phyloP scores from a whole-genome alignment of 495 filamentous ascomycete species.

The Podospora sp. region DNA sequence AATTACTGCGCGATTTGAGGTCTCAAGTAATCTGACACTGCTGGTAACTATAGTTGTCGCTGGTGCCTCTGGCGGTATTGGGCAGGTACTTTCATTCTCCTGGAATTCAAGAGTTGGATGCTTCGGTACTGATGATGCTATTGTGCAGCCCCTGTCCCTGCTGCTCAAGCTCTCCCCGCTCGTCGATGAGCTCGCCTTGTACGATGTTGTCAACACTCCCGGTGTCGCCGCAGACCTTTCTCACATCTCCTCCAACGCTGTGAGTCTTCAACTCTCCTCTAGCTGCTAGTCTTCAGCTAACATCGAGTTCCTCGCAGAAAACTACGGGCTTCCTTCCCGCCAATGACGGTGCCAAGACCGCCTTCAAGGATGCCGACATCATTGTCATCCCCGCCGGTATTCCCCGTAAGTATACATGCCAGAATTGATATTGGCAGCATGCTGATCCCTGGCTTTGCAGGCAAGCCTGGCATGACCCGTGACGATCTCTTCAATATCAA shows the following conservation, averaged over 20 bases:
- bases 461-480: slow-evolving; percentile 99
- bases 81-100: slow-evolving; percentile 66
- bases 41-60: slow-evolving; percentile 69
- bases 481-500: slow-evolving; percentile 99
- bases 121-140: slow-evolving; percentile 10
- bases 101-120: neutral
- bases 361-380: slow-evolving; percentile 88
- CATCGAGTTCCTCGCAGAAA: slow-evolving; percentile 59
- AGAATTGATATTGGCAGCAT: neutral
- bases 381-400: slow-evolving; percentile 97
- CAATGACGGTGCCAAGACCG: slow-evolving; percentile 85
- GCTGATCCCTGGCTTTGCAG: slow-evolving; percentile 47
- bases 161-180: slow-evolving; percentile 86
- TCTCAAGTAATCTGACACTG: slow-evolving; percentile 34
- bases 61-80: slow-evolving; percentile 96
- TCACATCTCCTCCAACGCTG: slow-evolving; percentile 92
- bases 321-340: slow-evolving; percentile 85
- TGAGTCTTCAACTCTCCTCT: slow-evolving; percentile 52
- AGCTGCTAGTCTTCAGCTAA: slow-evolving; percentile 33
- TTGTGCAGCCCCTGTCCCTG: slow-evolving; percentile 85
- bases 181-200: slow-evolving; percentile 88
- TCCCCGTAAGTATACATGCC: slow-evolving; percentile 69
- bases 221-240: slow-evolving; percentile 95
- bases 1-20: slow-evolving; percentile 18
- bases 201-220: slow-evolving; percentile 98